Percentiles rank a stretch among this genome's conserved stretches.
phyloP scores from a whole-genome alignment of 208 protist species.

The Eutreptiella sp. region DNA sequence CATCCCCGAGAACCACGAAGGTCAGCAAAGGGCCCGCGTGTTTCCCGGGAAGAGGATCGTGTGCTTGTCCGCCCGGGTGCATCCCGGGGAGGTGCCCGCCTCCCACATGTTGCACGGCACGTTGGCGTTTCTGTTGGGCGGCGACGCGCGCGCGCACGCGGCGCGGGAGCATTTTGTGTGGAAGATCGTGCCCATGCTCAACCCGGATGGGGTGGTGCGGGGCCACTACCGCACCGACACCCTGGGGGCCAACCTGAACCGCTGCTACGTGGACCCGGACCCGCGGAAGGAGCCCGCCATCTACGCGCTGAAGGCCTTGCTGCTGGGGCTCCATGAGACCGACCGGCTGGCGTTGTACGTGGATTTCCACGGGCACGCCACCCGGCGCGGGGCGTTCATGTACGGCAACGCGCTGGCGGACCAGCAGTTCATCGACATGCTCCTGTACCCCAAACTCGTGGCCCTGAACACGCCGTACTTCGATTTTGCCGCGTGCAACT shows the following conservation, averaged over 20 bases:
- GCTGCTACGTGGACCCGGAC: constrained; percentile 72
- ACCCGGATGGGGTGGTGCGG: constrained; percentile 81
- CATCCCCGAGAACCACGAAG: constrained; percentile 41
- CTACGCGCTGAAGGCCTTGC: constrained; percentile 52
- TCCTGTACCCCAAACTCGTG: constrained; percentile 78
- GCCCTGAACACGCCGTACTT: constrained; percentile 78
- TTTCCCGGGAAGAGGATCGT: constrained; percentile 63
- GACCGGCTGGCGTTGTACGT: constrained; percentile 67
- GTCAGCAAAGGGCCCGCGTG: constrained; percentile 48
- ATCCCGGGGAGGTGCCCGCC: constrained; percentile 80
- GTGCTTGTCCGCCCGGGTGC: constrained; percentile 76
- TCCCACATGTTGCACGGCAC: constrained; percentile 85
- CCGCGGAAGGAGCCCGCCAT: constrained; percentile 62
- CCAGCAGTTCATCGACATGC: constrained; percentile 55
- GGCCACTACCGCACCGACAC: constrained; percentile 85
- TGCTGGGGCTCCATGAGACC: constrained; percentile 46
- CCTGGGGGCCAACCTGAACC: constrained; percentile 81
- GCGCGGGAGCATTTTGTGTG: constrained; percentile 80
- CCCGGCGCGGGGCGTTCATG: constrained; percentile 81
- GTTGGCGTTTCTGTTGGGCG: constrained; percentile 72
- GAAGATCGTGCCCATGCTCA: constrained; percentile 79
- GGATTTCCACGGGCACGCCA: constrained; percentile 89
- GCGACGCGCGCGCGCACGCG: constrained; percentile 55
- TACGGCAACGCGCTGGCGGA: constrained; percentile 79
- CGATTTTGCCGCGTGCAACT: constrained; percentile 81